These are phyloP conservation scores for Fusarium beomiforme DNA, from an alignment of 2,329 filamentous ascomycete genomes.

Conservation along the genomic window DNA sequence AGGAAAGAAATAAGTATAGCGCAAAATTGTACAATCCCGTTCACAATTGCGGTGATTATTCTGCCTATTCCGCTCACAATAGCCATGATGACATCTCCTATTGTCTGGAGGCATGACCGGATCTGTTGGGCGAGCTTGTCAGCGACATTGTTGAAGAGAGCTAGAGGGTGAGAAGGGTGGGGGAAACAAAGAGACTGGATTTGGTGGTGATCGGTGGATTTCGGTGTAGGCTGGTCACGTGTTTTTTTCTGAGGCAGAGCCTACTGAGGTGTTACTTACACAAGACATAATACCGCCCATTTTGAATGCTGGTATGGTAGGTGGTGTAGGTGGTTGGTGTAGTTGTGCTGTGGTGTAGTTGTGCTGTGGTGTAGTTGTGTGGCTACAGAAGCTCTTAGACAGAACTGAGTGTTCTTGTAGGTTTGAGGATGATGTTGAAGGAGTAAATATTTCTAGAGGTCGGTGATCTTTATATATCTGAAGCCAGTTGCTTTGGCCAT, in stretches of 20 bases:
- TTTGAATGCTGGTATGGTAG: slow-evolving; percentile 24
- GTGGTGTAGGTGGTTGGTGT: slow-evolving; percentile 19
- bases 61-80: slow-evolving; percentile 73
- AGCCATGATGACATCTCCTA: slow-evolving; percentile 74
- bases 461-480: slow-evolving; percentile 29
- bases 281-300: slow-evolving; percentile 90
- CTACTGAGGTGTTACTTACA: slow-evolving; percentile 64
- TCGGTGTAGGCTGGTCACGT: background rate
- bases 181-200: background rate
- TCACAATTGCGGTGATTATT: slow-evolving; percentile 73
- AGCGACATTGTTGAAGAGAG: background rate
- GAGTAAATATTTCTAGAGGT: background rate
- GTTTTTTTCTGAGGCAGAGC: background rate
- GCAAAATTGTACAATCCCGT: slow-evolving; percentile 71
- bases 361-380: background rate
- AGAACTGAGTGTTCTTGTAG: background rate
- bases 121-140: slow-evolving; percentile 56
- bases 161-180: background rate
- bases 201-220: background rate
- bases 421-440: background rate
- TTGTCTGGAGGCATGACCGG: slow-evolving; percentile 67
- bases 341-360: background rate
- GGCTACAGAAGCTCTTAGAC: background rate
- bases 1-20: slow-evolving; percentile 75
- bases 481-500: background rate